Evolutionary conservation across 2,329 filamentous ascomycete species (phyloP).

Genomic region (Neurospora crassa): DNA sequence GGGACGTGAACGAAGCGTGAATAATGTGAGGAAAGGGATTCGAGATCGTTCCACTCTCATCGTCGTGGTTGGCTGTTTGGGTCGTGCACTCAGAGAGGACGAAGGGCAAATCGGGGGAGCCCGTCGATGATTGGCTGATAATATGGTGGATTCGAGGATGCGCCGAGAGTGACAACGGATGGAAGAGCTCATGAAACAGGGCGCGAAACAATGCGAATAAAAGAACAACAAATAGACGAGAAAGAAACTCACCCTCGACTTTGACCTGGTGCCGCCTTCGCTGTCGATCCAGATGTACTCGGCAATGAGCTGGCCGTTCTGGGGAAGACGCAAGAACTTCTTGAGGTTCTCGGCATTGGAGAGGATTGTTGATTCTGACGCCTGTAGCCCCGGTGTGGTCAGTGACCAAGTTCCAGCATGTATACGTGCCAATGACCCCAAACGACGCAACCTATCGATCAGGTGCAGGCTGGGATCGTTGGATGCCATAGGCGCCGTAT

Average conservation of each 20-base stretch:
- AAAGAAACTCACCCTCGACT: slow-evolving; percentile 72
- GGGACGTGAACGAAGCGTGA: not conserved
- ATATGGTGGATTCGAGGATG: not conserved
- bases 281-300: slow-evolving; percentile 97
- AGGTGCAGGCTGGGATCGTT: not conserved
- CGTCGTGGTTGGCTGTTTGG: not conserved
- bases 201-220: slow-evolving; percentile 4
- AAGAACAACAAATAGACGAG: slow-evolving; percentile 10
- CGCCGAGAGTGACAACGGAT: not conserved
- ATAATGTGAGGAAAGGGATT: not conserved
- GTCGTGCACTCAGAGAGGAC: not conserved
- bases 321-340: slow-evolving; percentile 66
- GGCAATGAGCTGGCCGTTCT: slow-evolving; percentile 81
- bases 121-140: slow-evolving; percentile 1
- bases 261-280: slow-evolving; percentile 75
- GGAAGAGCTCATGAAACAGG: not conserved
- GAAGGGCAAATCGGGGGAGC: not conserved
- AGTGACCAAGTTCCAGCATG: not conserved
- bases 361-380: slow-evolving; percentile 4
- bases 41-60: not conserved
- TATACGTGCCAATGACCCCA: not conserved
- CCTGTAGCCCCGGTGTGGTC: not conserved
- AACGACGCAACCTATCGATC: not conserved
- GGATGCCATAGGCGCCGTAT: not conserved
- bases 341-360: slow-evolving; percentile 10